Evolutionary conservation across 352 stramenopile species (phyloP).

Genomic region (Globisporangium nunn): DNA sequence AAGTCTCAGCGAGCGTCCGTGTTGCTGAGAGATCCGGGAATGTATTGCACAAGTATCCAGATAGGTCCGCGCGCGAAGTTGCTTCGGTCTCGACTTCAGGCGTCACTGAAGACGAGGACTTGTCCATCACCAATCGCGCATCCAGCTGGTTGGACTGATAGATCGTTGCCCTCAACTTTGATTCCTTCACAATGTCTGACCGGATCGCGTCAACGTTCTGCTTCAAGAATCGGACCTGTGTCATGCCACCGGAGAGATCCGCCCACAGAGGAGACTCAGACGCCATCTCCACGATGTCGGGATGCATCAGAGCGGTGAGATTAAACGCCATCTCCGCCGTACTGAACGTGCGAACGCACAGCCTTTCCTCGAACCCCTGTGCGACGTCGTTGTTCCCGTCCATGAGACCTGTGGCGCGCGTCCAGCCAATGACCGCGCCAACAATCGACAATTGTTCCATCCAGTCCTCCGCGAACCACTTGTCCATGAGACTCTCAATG

Average conservation of each 20-base stretch:
- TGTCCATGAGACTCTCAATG: slow-evolving; percentile 79
- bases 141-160: slow-evolving; percentile 33
- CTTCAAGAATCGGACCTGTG: slow-evolving; percentile 68
- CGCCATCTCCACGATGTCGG: slow-evolving; percentile 63
- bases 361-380: slow-evolving; percentile 58
- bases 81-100: slow-evolving; percentile 17
- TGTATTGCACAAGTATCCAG: slow-evolving; percentile 59
- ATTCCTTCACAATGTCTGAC: slow-evolving; percentile 38
- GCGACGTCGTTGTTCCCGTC: slow-evolving; percentile 85
- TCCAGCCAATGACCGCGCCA: slow-evolving; percentile 85
- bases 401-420: slow-evolving; percentile 83
- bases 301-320: slow-evolving; percentile 76
- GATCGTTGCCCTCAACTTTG: slow-evolving; percentile 48
- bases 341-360: slow-evolving; percentile 81
- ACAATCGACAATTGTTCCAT: slow-evolving; percentile 80
- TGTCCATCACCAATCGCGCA: slow-evolving; percentile 19
- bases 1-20: slow-evolving; percentile 22
- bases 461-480: slow-evolving; percentile 85
- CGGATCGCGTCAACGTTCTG: slow-evolving; percentile 51
- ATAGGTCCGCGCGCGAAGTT: slow-evolving; percentile 56
- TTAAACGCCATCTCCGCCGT: slow-evolving; percentile 88
- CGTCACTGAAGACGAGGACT: slow-evolving; percentile 11
- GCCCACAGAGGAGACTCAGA: slow-evolving; percentile 69
- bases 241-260: slow-evolving; percentile 77
- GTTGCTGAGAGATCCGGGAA: slow-evolving; percentile 55